phyloP scores from a whole-genome alignment of 2,329 filamentous ascomycete species.

The Trichoderma harzianum region DNA sequence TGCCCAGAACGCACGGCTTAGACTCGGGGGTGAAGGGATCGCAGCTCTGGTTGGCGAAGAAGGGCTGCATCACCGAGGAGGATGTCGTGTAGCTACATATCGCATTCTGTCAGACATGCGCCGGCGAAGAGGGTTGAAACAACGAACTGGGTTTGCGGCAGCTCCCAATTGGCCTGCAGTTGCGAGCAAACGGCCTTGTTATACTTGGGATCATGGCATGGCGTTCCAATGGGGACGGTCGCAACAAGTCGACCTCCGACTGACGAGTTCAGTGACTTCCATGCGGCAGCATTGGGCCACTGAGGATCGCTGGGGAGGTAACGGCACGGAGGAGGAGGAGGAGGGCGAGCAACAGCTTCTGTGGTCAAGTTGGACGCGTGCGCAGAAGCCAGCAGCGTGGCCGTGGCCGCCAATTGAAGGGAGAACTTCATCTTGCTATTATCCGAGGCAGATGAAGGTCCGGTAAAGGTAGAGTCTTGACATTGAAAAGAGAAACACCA shows the following conservation, averaged over 20 bases:
- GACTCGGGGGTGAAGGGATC: conserved; percentile 35
- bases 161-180: conserved; percentile 42
- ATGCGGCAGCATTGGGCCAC: neutral
- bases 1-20: conserved; percentile 39
- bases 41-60: conserved; percentile 30
- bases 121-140: neutral
- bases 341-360: neutral
- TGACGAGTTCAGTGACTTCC: conserved; percentile 43
- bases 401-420: neutral
- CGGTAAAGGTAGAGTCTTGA: neutral
- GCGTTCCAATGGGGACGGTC: conserved; percentile 47
- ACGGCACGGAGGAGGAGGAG: neutral
- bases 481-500: neutral
- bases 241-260: conserved; percentile 48
- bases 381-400: neutral
- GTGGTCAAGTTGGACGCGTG: neutral
- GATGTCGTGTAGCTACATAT: conserved; percentile 10
- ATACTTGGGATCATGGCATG: conserved; percentile 49
- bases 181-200: conserved; percentile 41
- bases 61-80: conserved; percentile 29
- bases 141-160: conserved; percentile 40
- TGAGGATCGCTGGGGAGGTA: neutral
- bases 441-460: neutral
- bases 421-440: neutral
- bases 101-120: neutral